These are phyloP conservation scores for Mycena venus DNA, from an alignment of 768 basidiomycete genomes.

Conservation along the genomic window DNA sequence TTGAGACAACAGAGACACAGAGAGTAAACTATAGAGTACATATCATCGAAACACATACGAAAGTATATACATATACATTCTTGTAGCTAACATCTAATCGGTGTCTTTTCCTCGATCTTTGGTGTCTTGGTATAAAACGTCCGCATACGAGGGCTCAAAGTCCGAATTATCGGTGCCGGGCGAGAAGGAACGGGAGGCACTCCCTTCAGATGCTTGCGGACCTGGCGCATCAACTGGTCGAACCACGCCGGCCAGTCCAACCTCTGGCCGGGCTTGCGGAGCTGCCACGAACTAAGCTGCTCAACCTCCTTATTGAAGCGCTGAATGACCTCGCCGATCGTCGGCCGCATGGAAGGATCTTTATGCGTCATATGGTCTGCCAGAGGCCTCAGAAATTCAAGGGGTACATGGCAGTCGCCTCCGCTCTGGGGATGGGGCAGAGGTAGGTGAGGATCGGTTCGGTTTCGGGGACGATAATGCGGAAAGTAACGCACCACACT, in stretches of 20 bases:
- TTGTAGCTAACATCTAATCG: neutral
- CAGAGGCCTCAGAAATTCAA: constrained; percentile 45
- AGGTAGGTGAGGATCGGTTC: too few species aligned
- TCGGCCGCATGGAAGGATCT: constrained; percentile 44
- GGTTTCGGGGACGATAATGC: too few species aligned
- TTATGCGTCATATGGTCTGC: constrained; percentile 43
- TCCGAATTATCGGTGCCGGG: neutral
- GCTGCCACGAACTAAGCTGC: constrained; percentile 34
- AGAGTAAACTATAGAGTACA: too few species aligned
- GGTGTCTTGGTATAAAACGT: constrained; percentile 26
- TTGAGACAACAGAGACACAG: too few species aligned
- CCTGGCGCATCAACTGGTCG: constrained; percentile 22
- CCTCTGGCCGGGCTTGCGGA: constrained; percentile 37
- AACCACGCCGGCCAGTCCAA: constrained; percentile 23
- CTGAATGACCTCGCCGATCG: constrained; percentile 40
- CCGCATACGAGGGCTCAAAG: constrained; percentile 23
- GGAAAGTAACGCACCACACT: neutral
- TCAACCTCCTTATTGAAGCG: constrained; percentile 35
- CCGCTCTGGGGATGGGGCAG: neutral
- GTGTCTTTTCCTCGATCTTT: constrained; percentile 37
- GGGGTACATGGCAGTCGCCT: constrained; percentile 15
- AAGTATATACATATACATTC: neutral
- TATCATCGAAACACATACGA: neutral
- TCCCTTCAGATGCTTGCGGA: constrained; percentile 11
- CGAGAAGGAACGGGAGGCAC: constrained; percentile 13